Base-by-base conservation (phyloP, 805 yeast species). In the Lachancea dasiensis region DNA sequence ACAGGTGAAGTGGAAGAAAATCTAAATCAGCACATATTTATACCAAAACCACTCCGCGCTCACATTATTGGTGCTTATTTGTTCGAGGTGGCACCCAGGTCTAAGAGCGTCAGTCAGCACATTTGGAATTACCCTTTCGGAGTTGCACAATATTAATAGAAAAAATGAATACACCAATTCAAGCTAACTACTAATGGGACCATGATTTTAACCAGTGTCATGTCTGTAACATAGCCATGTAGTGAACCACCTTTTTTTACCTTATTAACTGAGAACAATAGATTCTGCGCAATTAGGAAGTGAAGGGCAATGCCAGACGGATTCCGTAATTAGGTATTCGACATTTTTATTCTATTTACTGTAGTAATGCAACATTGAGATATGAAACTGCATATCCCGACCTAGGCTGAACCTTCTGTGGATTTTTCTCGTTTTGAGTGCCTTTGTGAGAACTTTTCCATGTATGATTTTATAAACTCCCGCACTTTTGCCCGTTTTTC, bases 401-500 rank as follows among this genome's bases (percentile, higher is more conserved):
- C n/a, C n/a, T n/a, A n/a, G n/a, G 22, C 37, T 27, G 24, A 16
- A 16, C 15, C 19, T 34, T 32, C 30, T 29, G 28, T 26, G 47
- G n/a, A n/a, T n/a, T n/a, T n/a, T n/a, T n/a, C n/a, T n/a, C n/a
- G n/a, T n/a, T n/a, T 56, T 40, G 70, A 58, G 44, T 66, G 68
- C 52, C 74, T 77, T 19, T 54, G 60, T 45, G 78, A 45, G 43
- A 72, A 77, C 57, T 80, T 83, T 7, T 70, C 78, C 90, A 85
- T 81, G 51, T 79, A 85, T 2, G 55, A 58, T 31, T 68, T 69
- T 10, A 75, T 69, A 54, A 82, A 90, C 20, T 56, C 68, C 57
- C 81, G 81, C 19, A 87, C 69, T 55, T 89, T 87, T 48, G 71
- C 68, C 46, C 74, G 65, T 59, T 85, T 85, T 16, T 76, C 81